phyloP scores from a whole-genome alignment of 176 grass and related monocot species.

The Echinochloa phyllopogon region DNA sequence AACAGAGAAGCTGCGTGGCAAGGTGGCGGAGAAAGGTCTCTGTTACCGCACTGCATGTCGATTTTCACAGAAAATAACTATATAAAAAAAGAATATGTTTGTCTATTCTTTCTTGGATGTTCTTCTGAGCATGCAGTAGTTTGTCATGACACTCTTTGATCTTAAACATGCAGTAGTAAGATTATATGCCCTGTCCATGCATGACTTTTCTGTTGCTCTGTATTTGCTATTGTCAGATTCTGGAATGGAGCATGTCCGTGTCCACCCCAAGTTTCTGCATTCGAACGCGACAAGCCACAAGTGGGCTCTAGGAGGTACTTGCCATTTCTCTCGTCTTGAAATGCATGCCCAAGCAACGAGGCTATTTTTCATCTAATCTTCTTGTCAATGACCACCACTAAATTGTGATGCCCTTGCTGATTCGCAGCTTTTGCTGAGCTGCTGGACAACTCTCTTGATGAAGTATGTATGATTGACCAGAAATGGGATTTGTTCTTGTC shows the following conservation, averaged over 20 bases:
- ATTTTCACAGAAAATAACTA: background rate
- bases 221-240: constrained; percentile 17
- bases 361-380: background rate
- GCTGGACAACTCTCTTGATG: constrained; percentile 95
- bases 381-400: constrained; percentile 19
- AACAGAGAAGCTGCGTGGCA: background rate
- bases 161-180: background rate
- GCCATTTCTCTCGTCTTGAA: constrained; percentile 1
- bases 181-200: background rate
- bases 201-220: background rate
- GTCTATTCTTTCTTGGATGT: constrained; percentile 4
- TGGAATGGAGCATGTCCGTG: constrained; percentile 89
- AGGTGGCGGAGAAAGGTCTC: background rate
- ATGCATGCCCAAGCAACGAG: background rate
- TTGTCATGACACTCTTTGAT: background rate
- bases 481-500: constrained; percentile 28
- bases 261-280: constrained; percentile 95
- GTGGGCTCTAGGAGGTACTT: constrained; percentile 93
- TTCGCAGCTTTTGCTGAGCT: constrained; percentile 89
- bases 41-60: background rate
- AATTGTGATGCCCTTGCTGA: constrained; percentile 30
- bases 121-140: background rate
- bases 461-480: constrained; percentile 59
- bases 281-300: constrained; percentile 99
- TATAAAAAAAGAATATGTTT: background rate